Conservation (phyloP, 78 protist genomes). For the Capsaspora owczarzaki region DNA sequence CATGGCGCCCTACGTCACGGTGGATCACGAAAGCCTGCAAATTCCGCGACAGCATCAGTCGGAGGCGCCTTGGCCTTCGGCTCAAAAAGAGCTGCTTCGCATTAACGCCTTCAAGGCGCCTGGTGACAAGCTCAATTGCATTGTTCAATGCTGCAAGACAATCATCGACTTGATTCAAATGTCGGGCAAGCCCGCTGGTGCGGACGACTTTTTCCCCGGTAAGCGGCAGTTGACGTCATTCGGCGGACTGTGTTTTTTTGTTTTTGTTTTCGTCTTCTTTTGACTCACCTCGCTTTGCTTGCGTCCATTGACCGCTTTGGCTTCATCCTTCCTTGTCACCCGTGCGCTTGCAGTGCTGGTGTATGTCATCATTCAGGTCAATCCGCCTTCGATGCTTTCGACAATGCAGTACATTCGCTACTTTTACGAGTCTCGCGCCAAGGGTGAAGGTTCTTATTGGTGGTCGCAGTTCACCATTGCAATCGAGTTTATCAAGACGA, state of each 20-base stretch:
- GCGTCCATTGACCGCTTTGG: no score
- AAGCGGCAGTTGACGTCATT: no score
- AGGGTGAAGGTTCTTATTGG: neutral
- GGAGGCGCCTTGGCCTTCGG: slow-evolving; percentile 9
- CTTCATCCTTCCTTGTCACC: no score
- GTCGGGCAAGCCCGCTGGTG: neutral
- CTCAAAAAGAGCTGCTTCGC: neutral
- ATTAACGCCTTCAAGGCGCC: slow-evolving; percentile 19
- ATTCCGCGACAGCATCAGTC: neutral
- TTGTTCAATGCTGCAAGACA: slow-evolving; percentile 13
- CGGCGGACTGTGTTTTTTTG: no score
- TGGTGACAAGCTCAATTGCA: slow-evolving; percentile 30
- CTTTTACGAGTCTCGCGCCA: neutral
- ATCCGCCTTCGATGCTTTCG: slow-evolving; percentile 24
- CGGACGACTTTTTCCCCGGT: slow-evolving; percentile 47
- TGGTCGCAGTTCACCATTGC: slow-evolving; percentile 1
- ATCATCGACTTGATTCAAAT: neutral
- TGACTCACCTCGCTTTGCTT: no score
- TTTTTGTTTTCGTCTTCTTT: no score
- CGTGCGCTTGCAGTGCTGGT: no score
- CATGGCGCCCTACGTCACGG: neutral
- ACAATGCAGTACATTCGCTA: slow-evolving; percentile 2
- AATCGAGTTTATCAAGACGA: neutral
- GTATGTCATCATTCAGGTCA: slow-evolving; percentile 26
- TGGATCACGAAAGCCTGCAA: neutral